Evolutionary conservation across 2,329 filamentous ascomycete species (phyloP).

Genomic region (Exophiala alcalophila): DNA sequence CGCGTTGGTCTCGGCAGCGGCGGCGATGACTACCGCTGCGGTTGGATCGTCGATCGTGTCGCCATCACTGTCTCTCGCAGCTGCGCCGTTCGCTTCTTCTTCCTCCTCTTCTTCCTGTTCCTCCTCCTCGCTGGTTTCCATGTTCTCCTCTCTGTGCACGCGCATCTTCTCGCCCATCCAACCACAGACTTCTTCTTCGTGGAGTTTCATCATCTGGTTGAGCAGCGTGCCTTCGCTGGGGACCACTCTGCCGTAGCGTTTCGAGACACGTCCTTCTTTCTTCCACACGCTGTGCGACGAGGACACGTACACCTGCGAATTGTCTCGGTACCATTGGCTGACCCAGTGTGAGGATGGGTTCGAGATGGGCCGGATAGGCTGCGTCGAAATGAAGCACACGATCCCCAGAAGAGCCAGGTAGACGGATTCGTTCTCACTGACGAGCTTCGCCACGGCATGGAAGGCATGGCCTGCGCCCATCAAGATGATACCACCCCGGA

Average conservation of each 20-base stretch:
- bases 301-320: constrained; percentile 76
- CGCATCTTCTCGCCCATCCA: constrained; percentile 43
- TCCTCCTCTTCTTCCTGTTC: constrained; percentile 37
- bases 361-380: constrained; percentile 72
- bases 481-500: constrained; percentile 68
- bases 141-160: constrained; percentile 29
- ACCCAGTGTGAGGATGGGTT: constrained; percentile 68
- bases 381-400: constrained; percentile 75
- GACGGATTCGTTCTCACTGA: constrained; percentile 67
- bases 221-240: constrained; percentile 45
- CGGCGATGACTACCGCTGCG: neutral
- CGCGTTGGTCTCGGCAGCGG: too few species aligned
- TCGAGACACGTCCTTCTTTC: constrained; percentile 56
- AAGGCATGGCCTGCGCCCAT: constrained; percentile 90
- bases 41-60: constrained; percentile 17
- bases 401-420: constrained; percentile 67
- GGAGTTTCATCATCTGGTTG: constrained; percentile 56
- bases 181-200: constrained; percentile 50
- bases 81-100: neutral
- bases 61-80: constrained; percentile 10
- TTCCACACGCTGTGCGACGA: constrained; percentile 75
- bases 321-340: constrained; percentile 77
- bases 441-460: constrained; percentile 73
- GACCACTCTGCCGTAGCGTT: constrained; percentile 56
- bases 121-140: constrained; percentile 3